A percentile compares a stretch with the other conserved stretches of the same genome.
phyloP scores from a whole-genome alignment of 1,284 basidiomycete genomes.

The Malassezia furfur region DNA sequence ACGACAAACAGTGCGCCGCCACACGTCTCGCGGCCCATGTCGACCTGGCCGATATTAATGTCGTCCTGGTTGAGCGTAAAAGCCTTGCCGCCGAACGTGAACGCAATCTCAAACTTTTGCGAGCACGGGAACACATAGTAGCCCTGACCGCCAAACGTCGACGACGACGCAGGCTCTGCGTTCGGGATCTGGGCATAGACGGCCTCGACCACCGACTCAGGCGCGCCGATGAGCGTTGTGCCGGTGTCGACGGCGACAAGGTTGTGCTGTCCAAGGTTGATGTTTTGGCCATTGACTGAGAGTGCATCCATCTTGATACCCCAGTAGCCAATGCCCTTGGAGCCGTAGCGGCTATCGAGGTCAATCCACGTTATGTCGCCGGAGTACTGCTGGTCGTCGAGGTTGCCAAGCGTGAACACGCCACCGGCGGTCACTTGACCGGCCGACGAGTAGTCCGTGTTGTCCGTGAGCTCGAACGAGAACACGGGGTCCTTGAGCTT shows the following conservation, averaged over 20 bases:
- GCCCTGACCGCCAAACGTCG: conserved; percentile 12
- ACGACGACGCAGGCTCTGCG: conserved; percentile 52
- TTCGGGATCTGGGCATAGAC: conserved; percentile 70
- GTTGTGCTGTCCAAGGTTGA: conserved; percentile 33
- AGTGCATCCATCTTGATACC: conserved; percentile 51
- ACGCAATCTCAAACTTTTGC: conserved; percentile 58
- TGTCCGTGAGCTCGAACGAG: conserved; percentile 50
- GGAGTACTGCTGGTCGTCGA: conserved; percentile 47
- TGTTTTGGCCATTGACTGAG: conserved; percentile 48
- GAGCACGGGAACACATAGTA: conserved; percentile 60
- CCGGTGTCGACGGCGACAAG: conserved; percentile 57
- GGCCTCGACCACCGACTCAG: conserved; percentile 55
- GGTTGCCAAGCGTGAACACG: conserved; percentile 49
- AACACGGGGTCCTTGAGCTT: conserved; percentile 50
- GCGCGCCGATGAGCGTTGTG: conserved; percentile 81
- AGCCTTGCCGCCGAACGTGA: conserved; percentile 66
- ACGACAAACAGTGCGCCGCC: conserved; percentile 69
- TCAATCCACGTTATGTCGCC: conserved; percentile 48
- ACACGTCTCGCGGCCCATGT: conserved; percentile 51
- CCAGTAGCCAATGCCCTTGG: conserved; percentile 51
- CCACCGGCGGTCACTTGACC: conserved; percentile 37
- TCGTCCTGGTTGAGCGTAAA: conserved; percentile 69
- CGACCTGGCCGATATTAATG: conserved; percentile 61
- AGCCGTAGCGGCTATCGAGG: conserved; percentile 41
- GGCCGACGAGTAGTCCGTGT: not conserved